Conservation (phyloP, 2,329 filamentous ascomycete species). For the Berkeleyomyces rouxiae region DNA sequence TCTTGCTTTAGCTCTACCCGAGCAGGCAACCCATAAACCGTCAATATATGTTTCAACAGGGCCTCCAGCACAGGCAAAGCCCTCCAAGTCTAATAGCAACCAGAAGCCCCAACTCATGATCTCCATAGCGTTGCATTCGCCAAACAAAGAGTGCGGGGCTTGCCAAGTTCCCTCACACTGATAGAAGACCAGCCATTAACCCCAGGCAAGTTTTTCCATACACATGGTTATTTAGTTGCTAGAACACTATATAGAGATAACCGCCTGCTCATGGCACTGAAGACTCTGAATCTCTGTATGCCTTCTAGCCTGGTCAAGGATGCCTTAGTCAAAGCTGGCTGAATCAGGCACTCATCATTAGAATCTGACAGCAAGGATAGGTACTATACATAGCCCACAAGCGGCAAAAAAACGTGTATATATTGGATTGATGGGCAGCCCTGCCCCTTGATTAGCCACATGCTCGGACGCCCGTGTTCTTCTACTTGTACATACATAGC, state of each 20-base stretch:
- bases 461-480: background rate
- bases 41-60: too few relatives aligned
- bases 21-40: too few relatives aligned
- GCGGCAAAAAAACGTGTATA: background rate
- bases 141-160: background rate
- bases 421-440: background rate
- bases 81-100: too few relatives aligned
- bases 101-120: background rate
- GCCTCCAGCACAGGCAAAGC: too few relatives aligned
- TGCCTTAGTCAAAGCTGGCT: too few relatives aligned
- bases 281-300: too few relatives aligned
- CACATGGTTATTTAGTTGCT: background rate
- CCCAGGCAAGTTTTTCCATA: background rate
- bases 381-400: background rate
- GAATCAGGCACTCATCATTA: background rate
- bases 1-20: too few relatives aligned
- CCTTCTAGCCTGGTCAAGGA: too few relatives aligned
- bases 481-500: background rate
- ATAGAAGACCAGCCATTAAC: background rate
- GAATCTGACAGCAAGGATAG: background rate
- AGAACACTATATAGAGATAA: too few relatives aligned
- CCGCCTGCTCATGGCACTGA: too few relatives aligned
- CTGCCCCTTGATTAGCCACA: background rate
- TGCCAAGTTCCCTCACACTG: background rate
- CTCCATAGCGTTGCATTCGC: constrained; percentile 1